These are phyloP conservation scores for Rhexocercosporidium sp. DNA, from an alignment of 2,329 filamentous ascomycete species.

Conservation along the genomic window DNA sequence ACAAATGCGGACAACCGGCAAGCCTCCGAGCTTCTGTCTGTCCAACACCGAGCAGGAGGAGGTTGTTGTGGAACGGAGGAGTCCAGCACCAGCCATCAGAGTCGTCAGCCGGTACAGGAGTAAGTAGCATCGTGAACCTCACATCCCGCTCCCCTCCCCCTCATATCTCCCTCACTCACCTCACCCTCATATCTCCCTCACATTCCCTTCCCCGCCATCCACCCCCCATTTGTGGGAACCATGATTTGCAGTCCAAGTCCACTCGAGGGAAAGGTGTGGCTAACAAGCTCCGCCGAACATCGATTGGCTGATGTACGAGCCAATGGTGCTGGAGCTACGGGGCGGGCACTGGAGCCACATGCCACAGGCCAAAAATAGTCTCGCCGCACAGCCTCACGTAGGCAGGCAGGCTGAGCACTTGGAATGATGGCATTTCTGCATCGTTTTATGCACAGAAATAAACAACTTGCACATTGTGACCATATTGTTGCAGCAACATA, in stretches of 20 bases:
- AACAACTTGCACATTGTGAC: conserved; percentile 7
- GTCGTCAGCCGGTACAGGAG: not conserved
- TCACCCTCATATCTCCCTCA: too few relatives aligned
- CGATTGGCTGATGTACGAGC: not conserved
- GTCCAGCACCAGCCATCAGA: not conserved
- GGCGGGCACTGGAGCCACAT: not conserved
- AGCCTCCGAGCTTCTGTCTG: not conserved
- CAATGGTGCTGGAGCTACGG: not conserved
- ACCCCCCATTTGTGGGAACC: not conserved
- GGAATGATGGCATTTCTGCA: not conserved
- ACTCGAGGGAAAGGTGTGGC: not conserved
- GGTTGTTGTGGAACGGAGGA: not conserved
- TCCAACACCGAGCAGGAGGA: conserved; percentile 3
- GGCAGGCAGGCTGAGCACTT: not conserved
- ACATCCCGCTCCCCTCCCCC: not conserved
- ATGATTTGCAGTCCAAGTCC: not conserved
- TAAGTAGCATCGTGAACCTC: not conserved
- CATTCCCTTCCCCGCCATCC: not conserved
- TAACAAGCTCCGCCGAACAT: not conserved
- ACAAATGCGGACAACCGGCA: not conserved
- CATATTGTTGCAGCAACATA: not conserved
- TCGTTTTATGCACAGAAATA: conserved; percentile 12
- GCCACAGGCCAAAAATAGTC: not conserved
- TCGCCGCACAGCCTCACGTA: conserved; percentile 3
- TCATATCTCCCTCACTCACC: too few relatives aligned